phyloP scores from a whole-genome alignment of 352 stramenopile genomes.

The Pythium sukuiense region DNA sequence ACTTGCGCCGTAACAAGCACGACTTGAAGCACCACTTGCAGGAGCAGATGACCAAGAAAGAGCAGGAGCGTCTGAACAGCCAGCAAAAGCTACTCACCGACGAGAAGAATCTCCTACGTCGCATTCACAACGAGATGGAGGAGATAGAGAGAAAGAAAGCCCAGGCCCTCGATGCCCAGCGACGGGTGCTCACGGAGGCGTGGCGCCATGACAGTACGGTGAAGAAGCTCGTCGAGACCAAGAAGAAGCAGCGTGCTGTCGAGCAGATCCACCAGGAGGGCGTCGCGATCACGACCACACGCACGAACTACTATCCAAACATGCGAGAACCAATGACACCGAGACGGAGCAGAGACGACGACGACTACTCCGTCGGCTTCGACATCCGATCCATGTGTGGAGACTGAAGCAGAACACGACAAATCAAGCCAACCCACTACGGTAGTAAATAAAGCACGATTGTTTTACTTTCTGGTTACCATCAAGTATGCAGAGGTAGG shows the following conservation, averaged over 20 bases:
- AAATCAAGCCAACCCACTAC: background rate
- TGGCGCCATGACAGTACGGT: slow-evolving; percentile 65
- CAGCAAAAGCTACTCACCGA: slow-evolving; percentile 51
- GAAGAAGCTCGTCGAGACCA: slow-evolving; percentile 60
- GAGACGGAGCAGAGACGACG: slow-evolving; percentile 17
- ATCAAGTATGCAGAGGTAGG: background rate
- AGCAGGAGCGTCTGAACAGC: slow-evolving; percentile 40
- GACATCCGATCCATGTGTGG: slow-evolving; percentile 62
- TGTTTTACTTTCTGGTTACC: slow-evolving; percentile 10
- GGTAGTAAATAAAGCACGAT: slow-evolving; percentile 21
- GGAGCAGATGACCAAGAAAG: slow-evolving; percentile 57
- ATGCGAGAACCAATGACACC: slow-evolving; percentile 34
- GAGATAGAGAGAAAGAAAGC: slow-evolving; percentile 55
- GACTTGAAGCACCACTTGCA: slow-evolving; percentile 59
- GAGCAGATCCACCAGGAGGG: slow-evolving; percentile 46
- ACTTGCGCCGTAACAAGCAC: slow-evolving; percentile 39
- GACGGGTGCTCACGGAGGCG: slow-evolving; percentile 56
- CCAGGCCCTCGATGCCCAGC: slow-evolving; percentile 52
- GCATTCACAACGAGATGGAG: slow-evolving; percentile 60
- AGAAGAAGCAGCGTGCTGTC: slow-evolving; percentile 58
- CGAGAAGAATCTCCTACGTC: slow-evolving; percentile 54
- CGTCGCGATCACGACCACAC: slow-evolving; percentile 21
- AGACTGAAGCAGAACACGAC: slow-evolving; percentile 14
- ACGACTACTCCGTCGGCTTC: slow-evolving; percentile 74
- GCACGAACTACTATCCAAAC: slow-evolving; percentile 29